Base-by-base conservation (phyloP, 2,329 filamentous ascomycete genomes). In the Colletotrichum neosansevieriae region DNA sequence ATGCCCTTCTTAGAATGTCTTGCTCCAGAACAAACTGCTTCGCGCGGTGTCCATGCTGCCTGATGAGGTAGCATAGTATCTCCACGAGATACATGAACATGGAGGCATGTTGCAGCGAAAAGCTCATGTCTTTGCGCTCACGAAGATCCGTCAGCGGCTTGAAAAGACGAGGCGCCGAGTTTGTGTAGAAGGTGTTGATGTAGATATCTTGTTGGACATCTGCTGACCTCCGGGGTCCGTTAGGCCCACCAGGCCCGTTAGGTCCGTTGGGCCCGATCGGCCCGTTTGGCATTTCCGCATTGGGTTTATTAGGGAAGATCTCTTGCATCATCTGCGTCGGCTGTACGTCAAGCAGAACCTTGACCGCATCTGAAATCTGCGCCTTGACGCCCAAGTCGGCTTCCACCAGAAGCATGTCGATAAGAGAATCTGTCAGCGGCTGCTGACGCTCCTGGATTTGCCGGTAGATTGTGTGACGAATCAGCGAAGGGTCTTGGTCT, bases 401-500 rank as follows among this genome's bases (percentile, higher is more conserved):
- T 80, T 99, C 96, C 2, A 96, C 90, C 53, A 98, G 86, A 2
- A 99, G 86, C 47, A 99, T 85, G 73, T 98, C 95, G 67, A 98
- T 97, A 45, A 99, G 83, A 0, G 93, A 97, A 76, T 98, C 96
- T 1, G 94, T 98, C 61, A 99, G 81, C 4, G 94, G 93, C 2
- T 91, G 89, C 73, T 93, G 90, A 76, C 94, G 94, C 72, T 98
- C 94, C 72, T 92, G 91, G 70, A 98, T 91, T 72, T 97, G 94
- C 70, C 94, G 93, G 78, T 97, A 95, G 74, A 98, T 94, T 62
- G 95, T 97, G 72, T 92, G 90, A 56, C 96, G 92, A 76, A 99
- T 95, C 91, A 98, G 94, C 73, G 94, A 89, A 2, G 95, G 92
- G 74, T 99, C 96, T 76, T 98, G 94, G 74, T 99, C 96, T 73